Evolutionary conservation across 2,329 filamentous ascomycete species (phyloP).

Genomic region (Coniochaeta ligniaria): DNA sequence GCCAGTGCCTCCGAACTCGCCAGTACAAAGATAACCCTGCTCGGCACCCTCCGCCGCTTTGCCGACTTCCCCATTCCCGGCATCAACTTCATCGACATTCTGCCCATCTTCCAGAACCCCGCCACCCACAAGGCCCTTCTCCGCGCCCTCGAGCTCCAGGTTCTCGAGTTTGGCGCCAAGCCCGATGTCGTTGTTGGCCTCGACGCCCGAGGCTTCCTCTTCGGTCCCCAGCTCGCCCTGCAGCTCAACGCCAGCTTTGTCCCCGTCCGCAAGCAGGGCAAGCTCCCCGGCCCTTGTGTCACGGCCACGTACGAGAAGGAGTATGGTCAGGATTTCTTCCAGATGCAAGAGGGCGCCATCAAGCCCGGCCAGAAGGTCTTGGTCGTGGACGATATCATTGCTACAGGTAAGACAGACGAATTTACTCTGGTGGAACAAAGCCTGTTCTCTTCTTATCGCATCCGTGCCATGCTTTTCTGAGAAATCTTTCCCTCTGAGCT

Average conservation of each 20-base stretch:
- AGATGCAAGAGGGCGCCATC: conserved; percentile 86
- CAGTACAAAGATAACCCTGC: conserved; percentile 64
- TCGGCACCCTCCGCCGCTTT: conserved; percentile 72
- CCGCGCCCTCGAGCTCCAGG: conserved; percentile 77
- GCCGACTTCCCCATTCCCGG: conserved; percentile 87
- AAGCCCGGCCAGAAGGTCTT: conserved; percentile 82
- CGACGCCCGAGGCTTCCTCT: conserved; percentile 91
- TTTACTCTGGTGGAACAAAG: neutral
- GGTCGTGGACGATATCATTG: conserved; percentile 96
- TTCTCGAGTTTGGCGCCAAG: conserved; percentile 52
- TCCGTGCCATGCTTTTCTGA: neutral
- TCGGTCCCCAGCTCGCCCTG: conserved; percentile 83
- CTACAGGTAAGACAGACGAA: conserved; percentile 61
- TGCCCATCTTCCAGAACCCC: conserved; percentile 85
- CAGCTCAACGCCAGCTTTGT: conserved; percentile 80
- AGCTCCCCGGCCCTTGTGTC: conserved; percentile 83
- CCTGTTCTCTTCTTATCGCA: neutral
- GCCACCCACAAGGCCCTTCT: conserved; percentile 69
- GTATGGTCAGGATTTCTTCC: conserved; percentile 90
- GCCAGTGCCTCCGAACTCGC: conserved; percentile 57
- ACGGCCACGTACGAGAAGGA: conserved; percentile 90
- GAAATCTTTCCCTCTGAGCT: too few species aligned
- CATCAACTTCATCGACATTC: conserved; percentile 96
- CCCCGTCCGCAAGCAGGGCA: conserved; percentile 90
- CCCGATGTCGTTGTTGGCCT: conserved; percentile 91